Evolutionary conservation across 2,329 filamentous ascomycete genomes (phyloP), one percentile per base, ranked within the genome.

Genomic region (Phyllosticta citribraziliensis): DNA sequence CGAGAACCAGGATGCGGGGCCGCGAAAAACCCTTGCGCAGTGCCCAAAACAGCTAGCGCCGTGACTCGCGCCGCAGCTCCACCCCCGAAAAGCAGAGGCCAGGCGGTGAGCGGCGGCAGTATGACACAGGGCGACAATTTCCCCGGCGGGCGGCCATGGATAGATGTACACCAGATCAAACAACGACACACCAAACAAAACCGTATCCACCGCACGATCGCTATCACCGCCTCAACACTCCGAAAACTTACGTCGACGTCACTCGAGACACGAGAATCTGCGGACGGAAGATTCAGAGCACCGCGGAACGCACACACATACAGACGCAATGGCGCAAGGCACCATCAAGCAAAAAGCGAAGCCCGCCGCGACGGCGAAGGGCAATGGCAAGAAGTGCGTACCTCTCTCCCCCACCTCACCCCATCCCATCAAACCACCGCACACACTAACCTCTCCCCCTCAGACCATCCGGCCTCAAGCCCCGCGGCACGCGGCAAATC

Each of bases 401-500:
- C n/a, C 14, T 33, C 27, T 30, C 60, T 63, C 65, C 57, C 64
- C 2, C 24, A 24, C 20, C 52, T 14, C 9, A 10, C 40, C 25
- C 47, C 60, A 63, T 65, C 56, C 65, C 62, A 30, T n/a, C n/a
- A n/a, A n/a, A 20, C 20, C 51, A 25, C 40, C 25, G 47, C 60
- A 64, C 65, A 56, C 65, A 61, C 50, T 61, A 52, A 61, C 58
- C 25, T 55, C 24, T 17, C 69, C 69, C 35, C 71, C 8, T 33
- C 27, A 59, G 55, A 35, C 54, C 47, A 51, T 60, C 64, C 27
- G 71, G 78, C 40, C 78, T 79, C 12, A 81, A 80, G 8, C 83
- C 82, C 68, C 82, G 80, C 64, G 86, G 86, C 57, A 75, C 79
- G 17, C 79, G 84, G 55, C 78, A 82, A 57, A 86, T 89, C 67